Conservation (phyloP, 768 basidiomycete genomes). For the Rickenella mellea region DNA sequence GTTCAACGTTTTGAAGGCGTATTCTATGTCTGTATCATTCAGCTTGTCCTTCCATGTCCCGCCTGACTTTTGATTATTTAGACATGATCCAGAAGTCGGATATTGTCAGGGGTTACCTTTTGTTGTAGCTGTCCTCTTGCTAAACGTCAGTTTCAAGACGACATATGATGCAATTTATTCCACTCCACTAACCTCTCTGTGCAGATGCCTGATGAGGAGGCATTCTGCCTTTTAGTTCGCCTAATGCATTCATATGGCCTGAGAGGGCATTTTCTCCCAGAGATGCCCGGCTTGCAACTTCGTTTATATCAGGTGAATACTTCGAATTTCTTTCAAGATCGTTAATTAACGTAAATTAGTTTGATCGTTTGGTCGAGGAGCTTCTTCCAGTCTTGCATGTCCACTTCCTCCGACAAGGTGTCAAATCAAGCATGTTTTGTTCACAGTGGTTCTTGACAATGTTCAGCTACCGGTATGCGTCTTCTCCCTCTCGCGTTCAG, state of each 20-base stretch:
- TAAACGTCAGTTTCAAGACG: slow-evolving; percentile 63
- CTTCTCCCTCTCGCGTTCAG: background rate
- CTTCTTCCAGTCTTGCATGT: slow-evolving; percentile 85
- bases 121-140: slow-evolving; percentile 83
- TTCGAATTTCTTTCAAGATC: slow-evolving; percentile 49
- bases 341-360: slow-evolving; percentile 33
- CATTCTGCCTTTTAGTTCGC: slow-evolving; percentile 89
- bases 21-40: slow-evolving; percentile 54
- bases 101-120: slow-evolving; percentile 98
- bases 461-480: slow-evolving; percentile 81
- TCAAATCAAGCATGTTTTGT: slow-evolving; percentile 98
- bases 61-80: slow-evolving; percentile 15
- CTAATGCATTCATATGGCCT: slow-evolving; percentile 96
- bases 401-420: slow-evolving; percentile 86
- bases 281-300: slow-evolving; percentile 95
- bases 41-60: slow-evolving; percentile 5
- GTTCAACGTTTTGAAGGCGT: slow-evolving; percentile 97
- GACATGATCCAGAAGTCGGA: slow-evolving; percentile 88
- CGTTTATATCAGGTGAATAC: slow-evolving; percentile 56
- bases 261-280: slow-evolving; percentile 94
- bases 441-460: slow-evolving; percentile 98
- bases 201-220: slow-evolving; percentile 99
- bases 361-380: slow-evolving; percentile 92
- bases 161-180: too few species aligned
- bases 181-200: background rate